Percentiles rank a stretch among this genome's conserved stretches.
phyloP scores from a whole-genome alignment of 2,329 filamentous ascomycete genomes.

The Mariannaea elegans region DNA sequence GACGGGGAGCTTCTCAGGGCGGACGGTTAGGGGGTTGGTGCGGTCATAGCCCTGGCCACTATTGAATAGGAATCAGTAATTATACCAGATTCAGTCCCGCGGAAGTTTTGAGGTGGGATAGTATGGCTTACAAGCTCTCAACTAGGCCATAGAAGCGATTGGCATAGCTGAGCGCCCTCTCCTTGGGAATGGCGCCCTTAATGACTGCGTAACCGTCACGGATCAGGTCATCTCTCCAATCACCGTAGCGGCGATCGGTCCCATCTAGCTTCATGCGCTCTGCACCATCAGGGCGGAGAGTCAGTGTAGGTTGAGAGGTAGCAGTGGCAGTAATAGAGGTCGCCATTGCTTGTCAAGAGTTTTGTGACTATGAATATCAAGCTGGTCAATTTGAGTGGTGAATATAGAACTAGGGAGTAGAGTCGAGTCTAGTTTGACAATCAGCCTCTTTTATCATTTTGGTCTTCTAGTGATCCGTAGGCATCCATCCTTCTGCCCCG shows the following conservation, averaged over 20 bases:
- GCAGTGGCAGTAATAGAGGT: not conserved
- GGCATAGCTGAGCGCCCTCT: slow-evolving; percentile 34
- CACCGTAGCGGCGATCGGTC: slow-evolving; percentile 31
- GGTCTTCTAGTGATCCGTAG: not conserved
- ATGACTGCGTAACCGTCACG: slow-evolving; percentile 34
- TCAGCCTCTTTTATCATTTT: slow-evolving; percentile 12
- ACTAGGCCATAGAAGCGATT: slow-evolving; percentile 35
- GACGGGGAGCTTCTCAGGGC: slow-evolving; percentile 35
- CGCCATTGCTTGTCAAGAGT: slow-evolving; percentile 1
- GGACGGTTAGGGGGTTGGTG: slow-evolving; percentile 27
- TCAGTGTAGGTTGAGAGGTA: slow-evolving; percentile 21
- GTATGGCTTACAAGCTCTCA: slow-evolving; percentile 31
- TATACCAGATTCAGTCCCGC: too few relatives aligned
- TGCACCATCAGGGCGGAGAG: slow-evolving; percentile 32
- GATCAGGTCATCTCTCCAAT: slow-evolving; percentile 35
- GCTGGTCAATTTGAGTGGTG: too few relatives aligned
- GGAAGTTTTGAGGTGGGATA: rapidly evolving
- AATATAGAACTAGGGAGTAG: too few relatives aligned
- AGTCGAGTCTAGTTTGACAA: not conserved
- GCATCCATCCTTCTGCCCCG: not conserved
- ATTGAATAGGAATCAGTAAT: not conserved
- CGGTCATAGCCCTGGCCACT: slow-evolving; percentile 33
- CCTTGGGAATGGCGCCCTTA: slow-evolving; percentile 31
- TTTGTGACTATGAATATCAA: too few relatives aligned
- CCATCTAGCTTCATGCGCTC: slow-evolving; percentile 33